Percentiles rank a stretch among this genome's conserved stretches.
These are phyloP conservation scores for Diaporthe aspalathi DNA, from an alignment of 2,329 filamentous ascomycete genomes.

Conservation along the genomic window DNA sequence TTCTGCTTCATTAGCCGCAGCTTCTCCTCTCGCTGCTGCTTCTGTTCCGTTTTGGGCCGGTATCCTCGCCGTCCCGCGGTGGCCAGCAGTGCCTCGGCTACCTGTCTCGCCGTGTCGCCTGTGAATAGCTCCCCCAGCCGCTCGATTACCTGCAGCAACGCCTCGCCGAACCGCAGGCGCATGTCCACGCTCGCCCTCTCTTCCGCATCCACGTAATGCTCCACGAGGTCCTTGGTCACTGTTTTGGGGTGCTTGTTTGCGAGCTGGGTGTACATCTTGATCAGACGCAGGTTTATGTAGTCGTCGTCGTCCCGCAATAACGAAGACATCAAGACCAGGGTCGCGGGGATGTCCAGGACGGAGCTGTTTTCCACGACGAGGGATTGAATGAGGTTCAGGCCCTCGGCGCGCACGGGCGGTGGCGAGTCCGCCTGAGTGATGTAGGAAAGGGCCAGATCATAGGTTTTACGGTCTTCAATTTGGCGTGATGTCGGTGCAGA, in stretches of 20 bases:
- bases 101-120: conserved; percentile 62
- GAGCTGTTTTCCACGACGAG: conserved; percentile 67
- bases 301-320: conserved; percentile 75
- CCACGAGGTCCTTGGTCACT: conserved; percentile 71
- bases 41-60: conserved; percentile 68
- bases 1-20: conserved; percentile 60
- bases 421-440: conserved; percentile 71
- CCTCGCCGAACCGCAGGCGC: conserved; percentile 76
- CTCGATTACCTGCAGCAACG: conserved; percentile 73
- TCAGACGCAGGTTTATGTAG: conserved; percentile 76
- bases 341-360: conserved; percentile 73
- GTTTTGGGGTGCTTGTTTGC: conserved; percentile 71
- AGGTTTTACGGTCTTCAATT: conserved; percentile 70
- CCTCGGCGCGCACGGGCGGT: conserved; percentile 74
- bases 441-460: conserved; percentile 72
- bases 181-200: conserved; percentile 71
- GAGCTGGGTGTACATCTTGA: conserved; percentile 73
- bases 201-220: conserved; percentile 73
- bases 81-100: conserved; percentile 70
- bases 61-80: conserved; percentile 73
- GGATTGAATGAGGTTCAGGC: conserved; percentile 68
- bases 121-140: conserved; percentile 67
- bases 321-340: conserved; percentile 72
- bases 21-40: conserved; percentile 64
- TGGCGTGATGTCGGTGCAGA: conserved; percentile 59